Base-by-base conservation (phyloP, 2,329 filamentous ascomycete species). In the Curvularia sp. region DNA sequence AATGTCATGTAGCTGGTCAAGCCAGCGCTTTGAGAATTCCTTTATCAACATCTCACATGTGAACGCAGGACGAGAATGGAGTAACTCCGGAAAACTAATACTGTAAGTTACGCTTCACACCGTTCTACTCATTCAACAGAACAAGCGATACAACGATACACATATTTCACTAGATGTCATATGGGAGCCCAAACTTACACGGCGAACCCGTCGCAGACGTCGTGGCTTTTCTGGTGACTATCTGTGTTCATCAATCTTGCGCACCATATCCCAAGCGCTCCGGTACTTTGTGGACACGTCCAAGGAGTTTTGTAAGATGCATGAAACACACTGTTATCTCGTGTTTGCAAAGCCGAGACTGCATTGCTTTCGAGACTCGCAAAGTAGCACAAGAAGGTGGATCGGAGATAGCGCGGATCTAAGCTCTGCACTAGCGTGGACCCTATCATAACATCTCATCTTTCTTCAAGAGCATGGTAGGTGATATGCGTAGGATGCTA, bases 341-440 rank as follows among this genome's bases (percentile, higher is more conserved):
- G 15, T 44, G 24, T n/a, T 44, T 9, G 6, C 24, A 43, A n/a
- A 28, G 9, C 18, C 7, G n/a, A 5, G 18, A 33, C 20, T 4
- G 4, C 18, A 48, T 12, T 10, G 18, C 7, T 6, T 28, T 15
- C 10, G 3, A 31, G 5, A 31, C 10, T 15, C 15, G 13, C 9
- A 35, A 12, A 13, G 44, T 35, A 49, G 46, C 30, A 49, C 18
- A n/a, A n/a, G 30, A 12, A 49, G 3, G 20, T n/a, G 30, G 4
- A 24, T 15, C 46, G 46, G 46, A 20, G 30, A 35, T 49, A 49
- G 30, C 20, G 46, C 30, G 46, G 46, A 49, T 35, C 30, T 49
- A 49, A 35, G 46, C 6, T 5, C 18, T 20, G 5, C 30, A 22
- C 46, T 49, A 49, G 30, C 46, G 30, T 35, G 30, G 30, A 24